Evolutionary conservation across 192 early-diverging fungal genomes (phyloP), one percentile per base, ranked within the genome.

Genomic region (Entomortierella chlamydospora): DNA sequence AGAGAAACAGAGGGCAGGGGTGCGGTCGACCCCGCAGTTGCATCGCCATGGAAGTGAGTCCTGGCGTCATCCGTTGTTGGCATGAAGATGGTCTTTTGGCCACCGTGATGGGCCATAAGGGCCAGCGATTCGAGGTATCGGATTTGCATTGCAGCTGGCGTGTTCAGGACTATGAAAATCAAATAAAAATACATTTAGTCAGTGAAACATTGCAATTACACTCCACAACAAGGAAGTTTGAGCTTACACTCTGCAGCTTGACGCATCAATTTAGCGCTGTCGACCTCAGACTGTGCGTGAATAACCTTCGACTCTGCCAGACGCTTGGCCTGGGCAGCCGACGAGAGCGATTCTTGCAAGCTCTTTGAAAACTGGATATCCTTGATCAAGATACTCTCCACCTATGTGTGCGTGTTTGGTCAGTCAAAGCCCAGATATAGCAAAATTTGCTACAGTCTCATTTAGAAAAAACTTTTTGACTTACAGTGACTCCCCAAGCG

Each of bases 301-400:
- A 98, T 98, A 31, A 97, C 88, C 85, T 97, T 97, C 58, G 89
- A 89, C 82, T 96, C 91, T 26, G 93, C 96, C 54, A 97, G 86
- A 15, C 96, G 87, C 68, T 95, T 91, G 59, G 93, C 92, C 69
- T 95, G 95, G 34, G 95, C 95, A 22, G 95, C 96, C 0, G 95
- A 90, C 20, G 94, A 90, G 52, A 97, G 84, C 1, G 93, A 95
- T 57, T 91, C 88, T 61, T 96, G 94, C 22, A 97, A 76, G 63
- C 95, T 92, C 12, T 64, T 70, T 18, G 89, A 85, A 80, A 98
- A 90, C 53, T 79, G 68, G 31, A 98, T 82, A 64, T 98, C 96
- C 77, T 96, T 96, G 81, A 98, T 94, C 47, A 97, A 76, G 30
- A 96, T 96, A n/a, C 88, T 86, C 65, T 91, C 90, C 26, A 93